Base-by-base conservation (phyloP, 78 protist species). In the Dictyostelium purpureum region DNA sequence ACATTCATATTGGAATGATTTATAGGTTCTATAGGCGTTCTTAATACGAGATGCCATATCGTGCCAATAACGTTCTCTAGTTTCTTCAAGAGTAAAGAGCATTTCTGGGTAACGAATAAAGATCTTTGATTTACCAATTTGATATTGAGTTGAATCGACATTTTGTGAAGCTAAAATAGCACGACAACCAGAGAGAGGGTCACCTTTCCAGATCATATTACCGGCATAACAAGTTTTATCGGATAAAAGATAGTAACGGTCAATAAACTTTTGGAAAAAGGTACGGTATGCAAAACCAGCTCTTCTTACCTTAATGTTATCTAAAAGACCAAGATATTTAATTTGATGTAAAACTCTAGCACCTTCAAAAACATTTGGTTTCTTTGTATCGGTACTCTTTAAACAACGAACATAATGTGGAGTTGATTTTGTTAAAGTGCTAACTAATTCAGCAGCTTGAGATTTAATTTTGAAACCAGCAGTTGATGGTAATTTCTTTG, bases 381-480 rank as follows among this genome's bases (percentile, higher is more conserved):
- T 40, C 52, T 95, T 96, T 59, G 57, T 57, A 35, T 94, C 69
- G 95, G 97, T 97, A 24, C 98, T 97, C 74, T 96, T 96, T 47
- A 97, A 49, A 87, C 98, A 97, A 42, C 99, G 94, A 51, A 97
- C 90, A 65, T 96, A 97, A 82, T 97, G 99, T 19, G 98, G 98
- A 21, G 79, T 94, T 18, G 96, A 49, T 26, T 78, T 45, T 76
- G 67, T 87, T 49, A 97, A 49, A 28, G 94, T 49, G 21, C 54
- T 63, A 71, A 97, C 93, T 49, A 96, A 47, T 9, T 47, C 95
- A 24, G 79, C 87, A 6, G 56, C 79, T 12, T 63, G 75, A 76
- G 90, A 57, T 76, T 90, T 79, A 24, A 82, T 74, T 52, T 80
- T 77, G 87, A 80, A 85, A 83, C 94, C 90, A 19, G 90, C 95